Evolutionary conservation across 345 rosid genomes (phyloP), one percentile per base, ranked within the genome.

Genomic region (Psidium friedrichsthalianum): DNA sequence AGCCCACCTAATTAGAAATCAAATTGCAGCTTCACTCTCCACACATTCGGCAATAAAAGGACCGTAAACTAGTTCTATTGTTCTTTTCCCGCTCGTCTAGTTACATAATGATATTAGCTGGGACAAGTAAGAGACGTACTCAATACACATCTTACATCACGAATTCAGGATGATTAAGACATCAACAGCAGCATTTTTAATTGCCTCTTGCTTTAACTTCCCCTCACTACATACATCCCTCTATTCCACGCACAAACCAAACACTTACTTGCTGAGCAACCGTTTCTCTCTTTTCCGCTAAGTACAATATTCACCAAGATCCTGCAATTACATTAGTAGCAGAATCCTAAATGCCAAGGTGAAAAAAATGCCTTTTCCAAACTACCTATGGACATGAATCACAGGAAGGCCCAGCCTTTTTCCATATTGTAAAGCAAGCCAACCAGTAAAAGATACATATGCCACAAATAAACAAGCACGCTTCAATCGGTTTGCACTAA

Each of bases 401-500:
- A 89, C 86, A 32, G 91, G 90, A 40, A 95, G 87, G 82, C 74
- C 92, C 91, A 93, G 87, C 88, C 89, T 84, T 90, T 90, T 91
- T 52, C 89, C 91, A 83, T 92, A 93, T 59, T 91, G 91, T 80
- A 88, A 76, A 40, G 91, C 90, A 86, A 95, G 88, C 98, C 93
- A 95, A 82, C 96, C 92, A 22, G 90, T 84, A 84, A 92, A 47
- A 27, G 92, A 93, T 53, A 93, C 86, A 91, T 93, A 94, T 13
- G 90, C 92, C 80, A 93, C 84, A 6, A 93, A 88, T 84, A 95
- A 93, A 89, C 94, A 93, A 55, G 86, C 90, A n/a, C 96, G 95
- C 89, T 87, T 95, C 61, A 92, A 83, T 82, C 84, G 81, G 84
- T 86, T 61, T 24, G 74, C 53, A 74, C 84, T 86, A 8, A 80